Base-by-base conservation (phyloP, 345 rosid genomes). In the Balakata baccata region DNA sequence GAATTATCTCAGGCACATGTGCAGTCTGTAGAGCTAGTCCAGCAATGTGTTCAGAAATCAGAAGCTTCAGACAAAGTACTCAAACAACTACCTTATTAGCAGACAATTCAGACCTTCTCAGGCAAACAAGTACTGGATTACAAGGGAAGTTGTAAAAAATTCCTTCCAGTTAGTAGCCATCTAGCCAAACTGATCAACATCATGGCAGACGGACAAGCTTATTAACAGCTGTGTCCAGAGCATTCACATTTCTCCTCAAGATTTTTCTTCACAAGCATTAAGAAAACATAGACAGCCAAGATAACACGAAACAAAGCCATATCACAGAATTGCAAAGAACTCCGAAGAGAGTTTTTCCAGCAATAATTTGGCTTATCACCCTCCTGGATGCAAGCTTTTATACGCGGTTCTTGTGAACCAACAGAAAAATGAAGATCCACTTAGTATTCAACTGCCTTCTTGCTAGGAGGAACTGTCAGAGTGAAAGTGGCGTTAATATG, bases 181-280 rank as follows among this genome's bases (percentile, higher is more conserved):
- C 10, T 20, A 16, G 54, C 43, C 7, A 37, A 71, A 43, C 41
- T 60, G 52, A 56, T 17, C 6, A 11, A 17, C 18, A 37, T 76
- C 71, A 80, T 45, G 92, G 94, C 66, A 82, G 81, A 22, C 88
- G 88, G 70, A 90, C 70, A 70, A 92, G 85, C 78, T 80, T 89
- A 89, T 86, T 90, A 49, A 91, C 96, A 46, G 97, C 92, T 38
- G 88, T 72, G 75, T 92, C 98, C 49, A 92, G 84, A 73, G 83
- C 85, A 80, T 95, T 98, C 20, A 91, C 98, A 71, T 91, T 91
- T 80, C 87, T 87, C 85, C 96, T 84, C 74, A 95, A 66, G 64
- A 84, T 20, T 83, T 95, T 92, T 85, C 99, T 92, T 80, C 54
- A 64, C 38, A 60, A 39, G 38, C 7, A 50, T 86, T 70, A 87